Conservation (phyloP, 179 eudicot species). For the Heliamphora pulchella region DNA sequence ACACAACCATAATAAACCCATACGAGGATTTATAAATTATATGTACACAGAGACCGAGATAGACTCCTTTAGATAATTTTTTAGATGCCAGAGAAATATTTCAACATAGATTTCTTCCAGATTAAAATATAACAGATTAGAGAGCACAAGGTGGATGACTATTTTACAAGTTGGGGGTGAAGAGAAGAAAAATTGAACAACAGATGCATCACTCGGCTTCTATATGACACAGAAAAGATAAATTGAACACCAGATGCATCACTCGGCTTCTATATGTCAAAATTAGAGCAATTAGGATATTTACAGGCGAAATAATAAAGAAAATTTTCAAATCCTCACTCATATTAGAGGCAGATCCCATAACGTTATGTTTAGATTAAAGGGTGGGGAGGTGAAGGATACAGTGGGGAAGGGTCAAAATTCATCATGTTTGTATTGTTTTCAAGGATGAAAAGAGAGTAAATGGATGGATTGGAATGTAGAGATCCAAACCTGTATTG, state of each 20-base stretch:
- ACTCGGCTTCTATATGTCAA: background rate
- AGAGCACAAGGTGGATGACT: too few relatives aligned
- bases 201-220: background rate
- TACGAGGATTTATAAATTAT: background rate
- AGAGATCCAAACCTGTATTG: too few relatives aligned
- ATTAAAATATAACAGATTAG: background rate
- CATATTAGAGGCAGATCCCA: too few relatives aligned
- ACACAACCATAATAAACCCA: background rate
- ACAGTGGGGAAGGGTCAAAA: too few relatives aligned
- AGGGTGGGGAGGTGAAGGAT: too few relatives aligned
- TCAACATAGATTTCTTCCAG: background rate
- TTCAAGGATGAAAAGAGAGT: too few relatives aligned
- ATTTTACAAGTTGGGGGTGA: too few relatives aligned
- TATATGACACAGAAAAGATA: background rate
- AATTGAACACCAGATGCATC: background rate
- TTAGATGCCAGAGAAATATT: background rate
- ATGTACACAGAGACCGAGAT: background rate
- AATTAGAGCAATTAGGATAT: background rate
- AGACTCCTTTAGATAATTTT: background rate
- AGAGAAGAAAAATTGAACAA: background rate
- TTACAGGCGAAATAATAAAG: too few relatives aligned
- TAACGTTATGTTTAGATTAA: too few relatives aligned
- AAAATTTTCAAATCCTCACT: too few relatives aligned
- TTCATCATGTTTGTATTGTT: too few relatives aligned
- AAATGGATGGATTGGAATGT: too few relatives aligned